Base-by-base conservation (phyloP, 2,329 filamentous ascomycete genomes). In the Nemania diffusa region DNA sequence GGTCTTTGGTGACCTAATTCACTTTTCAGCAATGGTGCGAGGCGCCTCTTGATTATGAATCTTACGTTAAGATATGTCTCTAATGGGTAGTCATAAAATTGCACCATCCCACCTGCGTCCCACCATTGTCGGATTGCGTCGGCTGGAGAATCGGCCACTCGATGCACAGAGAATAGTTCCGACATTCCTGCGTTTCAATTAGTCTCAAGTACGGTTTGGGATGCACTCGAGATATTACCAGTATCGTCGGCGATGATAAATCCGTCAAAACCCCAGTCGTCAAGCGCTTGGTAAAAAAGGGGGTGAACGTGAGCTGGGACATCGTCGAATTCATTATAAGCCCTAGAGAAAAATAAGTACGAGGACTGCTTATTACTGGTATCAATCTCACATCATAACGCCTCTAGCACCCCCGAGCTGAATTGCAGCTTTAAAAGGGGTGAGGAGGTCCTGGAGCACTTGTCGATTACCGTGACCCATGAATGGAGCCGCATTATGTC, bases 21-120 rank as follows among this genome's bases (percentile, higher is more conserved):
- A 46, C 5, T 27, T 15, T 15, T n/a, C 59, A 6, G 77, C 65
- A 6, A 80, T 71, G 0, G 76, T 77, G 0, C 65, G 2, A 79
- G 64, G 9, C 72, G 73, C 32, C 68, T 66, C 0, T 80, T 40
- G 74, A 67, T 69, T 69, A 57, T 7, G 7, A 61, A 13, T 37
- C 52, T 22, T 80, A 77, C 75, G 51, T 81, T 78, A 27, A 82
- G 72, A 48, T 79, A 81, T 7, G 74, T 71, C 11, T 79, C 77
- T 15, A 83, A 64, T 2, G 80, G 77, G 64, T 81, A 83, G 65
- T 83, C 81, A 53, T 83, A 83, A 64, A 80, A 83, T 57, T 83
- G 81, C 1, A 82, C 72, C 80, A 83, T 83, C 0, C 81, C 79
- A 37, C 81, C 81, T 3, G 80, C 80, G 59, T 81, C 81, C 59